These are phyloP conservation scores for Colletotrichum higginsianum DNA, from an alignment of 2,329 filamentous ascomycete species.

Conservation along the genomic window DNA sequence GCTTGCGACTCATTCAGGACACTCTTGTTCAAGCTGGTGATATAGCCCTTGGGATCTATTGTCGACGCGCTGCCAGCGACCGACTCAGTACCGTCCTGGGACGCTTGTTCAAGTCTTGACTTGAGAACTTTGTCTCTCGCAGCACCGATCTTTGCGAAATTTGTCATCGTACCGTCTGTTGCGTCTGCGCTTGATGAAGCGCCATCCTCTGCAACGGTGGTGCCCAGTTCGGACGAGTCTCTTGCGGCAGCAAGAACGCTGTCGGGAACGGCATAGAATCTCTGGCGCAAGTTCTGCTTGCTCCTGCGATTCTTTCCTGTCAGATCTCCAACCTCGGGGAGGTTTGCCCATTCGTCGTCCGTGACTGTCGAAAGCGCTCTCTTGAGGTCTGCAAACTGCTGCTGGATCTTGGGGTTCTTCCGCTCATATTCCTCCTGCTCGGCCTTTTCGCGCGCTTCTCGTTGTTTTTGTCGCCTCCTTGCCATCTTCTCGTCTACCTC, in stretches of 20 bases:
- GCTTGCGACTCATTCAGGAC: conserved; percentile 84
- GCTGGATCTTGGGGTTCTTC: conserved; percentile 97
- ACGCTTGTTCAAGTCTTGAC: conserved; percentile 92
- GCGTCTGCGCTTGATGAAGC: conserved; percentile 62
- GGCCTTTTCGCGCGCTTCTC: conserved; percentile 93
- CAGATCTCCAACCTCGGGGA: conserved; percentile 96
- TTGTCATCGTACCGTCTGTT: conserved; percentile 93
- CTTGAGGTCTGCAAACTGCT: conserved; percentile 97
- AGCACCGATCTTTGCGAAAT: conserved; percentile 97
- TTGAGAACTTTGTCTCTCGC: conserved; percentile 96
- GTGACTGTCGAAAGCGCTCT: conserved; percentile 88
- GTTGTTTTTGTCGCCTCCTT: conserved; percentile 86
- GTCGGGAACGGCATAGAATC: conserved; percentile 97
- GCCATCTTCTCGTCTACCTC: conserved; percentile 99
- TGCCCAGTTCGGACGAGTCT: conserved; percentile 85
- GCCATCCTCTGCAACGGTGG: conserved; percentile 88
- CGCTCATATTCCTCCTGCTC: conserved; percentile 96
- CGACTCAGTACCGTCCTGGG: conserved; percentile 77
- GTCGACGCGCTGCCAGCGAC: conserved; percentile 86
- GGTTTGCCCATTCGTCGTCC: conserved; percentile 95
- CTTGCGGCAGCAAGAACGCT: conserved; percentile 91
- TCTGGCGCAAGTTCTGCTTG: conserved; percentile 84
- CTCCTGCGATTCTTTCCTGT: conserved; percentile 93
- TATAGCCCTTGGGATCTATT: conserved; percentile 95
- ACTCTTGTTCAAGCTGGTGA: conserved; percentile 90